phyloP scores from a whole-genome alignment of 441 rosid genomes.

The Macaranga tanarius region DNA sequence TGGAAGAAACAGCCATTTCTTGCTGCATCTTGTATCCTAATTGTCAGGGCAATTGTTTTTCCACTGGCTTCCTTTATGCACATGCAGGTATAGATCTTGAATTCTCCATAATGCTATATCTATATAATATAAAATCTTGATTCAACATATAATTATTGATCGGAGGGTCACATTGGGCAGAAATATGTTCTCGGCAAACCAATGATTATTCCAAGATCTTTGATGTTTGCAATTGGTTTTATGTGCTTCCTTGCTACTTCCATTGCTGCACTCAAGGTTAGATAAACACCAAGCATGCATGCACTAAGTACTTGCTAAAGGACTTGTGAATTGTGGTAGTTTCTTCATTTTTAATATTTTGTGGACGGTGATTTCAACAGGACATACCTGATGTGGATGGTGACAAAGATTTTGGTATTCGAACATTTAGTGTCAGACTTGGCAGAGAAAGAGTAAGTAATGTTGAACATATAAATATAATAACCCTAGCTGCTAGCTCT shows the following conservation, averaged over 20 bases:
- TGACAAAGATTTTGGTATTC: constrained; percentile 33
- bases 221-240: constrained; percentile 32
- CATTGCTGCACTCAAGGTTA: constrained; percentile 38
- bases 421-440: constrained; percentile 28
- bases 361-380: constrained; percentile 8
- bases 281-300: not conserved
- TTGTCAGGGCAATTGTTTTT: too few species aligned
- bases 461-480: too few species aligned
- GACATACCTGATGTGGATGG: constrained; percentile 48
- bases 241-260: constrained; percentile 38
- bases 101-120: too few species aligned
- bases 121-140: too few species aligned
- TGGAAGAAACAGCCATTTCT: too few species aligned
- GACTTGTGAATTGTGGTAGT: not conserved
- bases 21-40: too few species aligned
- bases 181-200: constrained; percentile 39
- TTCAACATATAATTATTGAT: too few species aligned
- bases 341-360: not conserved
- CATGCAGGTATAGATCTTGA: too few species aligned
- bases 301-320: not conserved
- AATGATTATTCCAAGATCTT: constrained; percentile 20
- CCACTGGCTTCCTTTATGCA: too few species aligned
- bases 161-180: not conserved
- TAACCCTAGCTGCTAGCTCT: too few species aligned
- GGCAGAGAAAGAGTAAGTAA: constrained; percentile 32